phyloP scores from a whole-genome alignment of 129 eudicot species.

The Rutidosis leptorrhynchoides region DNA sequence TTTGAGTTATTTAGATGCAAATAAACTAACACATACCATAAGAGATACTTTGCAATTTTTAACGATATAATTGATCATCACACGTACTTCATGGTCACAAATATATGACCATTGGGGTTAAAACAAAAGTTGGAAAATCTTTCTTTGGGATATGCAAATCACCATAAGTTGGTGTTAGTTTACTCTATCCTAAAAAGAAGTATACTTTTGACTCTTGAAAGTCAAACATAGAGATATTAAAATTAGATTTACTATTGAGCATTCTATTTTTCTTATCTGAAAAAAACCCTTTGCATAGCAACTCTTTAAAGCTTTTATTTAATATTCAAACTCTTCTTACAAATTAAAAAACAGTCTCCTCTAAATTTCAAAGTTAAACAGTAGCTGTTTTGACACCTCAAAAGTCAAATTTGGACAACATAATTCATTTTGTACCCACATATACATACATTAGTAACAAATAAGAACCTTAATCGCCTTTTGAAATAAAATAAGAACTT shows the following conservation, averaged over 20 bases:
- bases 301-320: background rate
- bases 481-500: background rate
- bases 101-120: background rate
- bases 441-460: background rate
- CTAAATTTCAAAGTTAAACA: background rate
- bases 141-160: conserved; percentile 9
- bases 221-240: conserved; percentile 16
- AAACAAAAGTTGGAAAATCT: background rate
- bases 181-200: conserved; percentile 6
- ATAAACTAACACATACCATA: too few species aligned
- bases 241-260: background rate
- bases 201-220: conserved; percentile 10
- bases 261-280: background rate
- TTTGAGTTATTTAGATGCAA: background rate
- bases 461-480: background rate
- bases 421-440: background rate
- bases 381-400: conserved; percentile 4
- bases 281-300: background rate
- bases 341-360: background rate
- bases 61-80: background rate
- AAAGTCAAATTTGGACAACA: conserved; percentile 10
- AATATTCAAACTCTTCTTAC: background rate
- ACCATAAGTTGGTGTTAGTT: conserved; percentile 16
- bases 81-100: background rate
- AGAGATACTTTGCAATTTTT: too few species aligned